phyloP scores from a whole-genome alignment of 1,284 basidiomycete genomes.

The Wolfiporia cocos region DNA sequence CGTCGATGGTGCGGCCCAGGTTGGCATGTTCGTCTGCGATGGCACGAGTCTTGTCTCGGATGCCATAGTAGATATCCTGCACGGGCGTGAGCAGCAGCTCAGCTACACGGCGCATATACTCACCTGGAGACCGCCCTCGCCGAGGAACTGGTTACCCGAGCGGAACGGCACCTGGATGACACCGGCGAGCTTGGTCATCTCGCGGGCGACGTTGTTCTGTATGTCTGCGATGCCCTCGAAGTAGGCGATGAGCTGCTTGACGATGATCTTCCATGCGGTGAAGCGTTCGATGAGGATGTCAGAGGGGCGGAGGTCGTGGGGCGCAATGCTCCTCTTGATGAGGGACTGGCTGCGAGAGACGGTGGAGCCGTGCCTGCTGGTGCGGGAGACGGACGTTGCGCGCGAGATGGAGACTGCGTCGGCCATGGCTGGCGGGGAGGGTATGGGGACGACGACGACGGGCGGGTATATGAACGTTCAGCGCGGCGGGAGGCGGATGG shows the following conservation, averaged over 20 bases:
- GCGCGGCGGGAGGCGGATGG: neutral
- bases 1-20: slow-evolving; percentile 93
- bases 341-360: slow-evolving; percentile 75
- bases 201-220: slow-evolving; percentile 91
- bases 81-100: too few relatives aligned
- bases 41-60: slow-evolving; percentile 90
- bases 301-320: slow-evolving; percentile 88
- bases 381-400: slow-evolving; percentile 64
- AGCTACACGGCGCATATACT: neutral
- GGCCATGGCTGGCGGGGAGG: slow-evolving; percentile 20
- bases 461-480: neutral
- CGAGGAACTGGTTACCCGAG: slow-evolving; percentile 92
- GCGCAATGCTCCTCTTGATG: slow-evolving; percentile 87
- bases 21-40: slow-evolving; percentile 98
- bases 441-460: neutral
- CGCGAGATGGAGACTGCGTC: slow-evolving; percentile 51
- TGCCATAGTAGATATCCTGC: slow-evolving; percentile 90
- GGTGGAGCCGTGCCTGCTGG: slow-evolving; percentile 57
- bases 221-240: slow-evolving; percentile 93
- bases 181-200: slow-evolving; percentile 93
- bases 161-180: slow-evolving; percentile 98
- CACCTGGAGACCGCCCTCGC: slow-evolving; percentile 76
- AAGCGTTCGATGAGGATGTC: slow-evolving; percentile 97
- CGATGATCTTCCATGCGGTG: slow-evolving; percentile 91
- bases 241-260: slow-evolving; percentile 89